These are phyloP conservation scores for Nakazawaea ishiwadae DNA, from an alignment of 805 yeast genomes.

Conservation along the genomic window DNA sequence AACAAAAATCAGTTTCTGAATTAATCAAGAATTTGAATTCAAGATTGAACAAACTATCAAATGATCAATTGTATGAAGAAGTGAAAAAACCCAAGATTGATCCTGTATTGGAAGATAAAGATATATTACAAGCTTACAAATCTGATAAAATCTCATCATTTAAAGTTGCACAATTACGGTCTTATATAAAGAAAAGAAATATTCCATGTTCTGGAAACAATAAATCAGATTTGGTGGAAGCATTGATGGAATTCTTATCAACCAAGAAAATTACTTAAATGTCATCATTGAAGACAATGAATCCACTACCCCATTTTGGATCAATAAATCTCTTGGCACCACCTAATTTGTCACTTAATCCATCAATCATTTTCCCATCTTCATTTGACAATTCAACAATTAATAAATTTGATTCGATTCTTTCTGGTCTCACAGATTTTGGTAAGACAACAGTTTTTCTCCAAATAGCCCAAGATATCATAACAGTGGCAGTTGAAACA, in stretches of 20 bases:
- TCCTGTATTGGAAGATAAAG: conserved; percentile 29
- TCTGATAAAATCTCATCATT: conserved; percentile 28
- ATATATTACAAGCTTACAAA: conserved; percentile 39
- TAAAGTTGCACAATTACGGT: conserved; percentile 37
- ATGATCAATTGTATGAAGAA: conserved; percentile 12
- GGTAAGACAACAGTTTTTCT: conserved; percentile 42
- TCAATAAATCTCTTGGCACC: conserved; percentile 6
- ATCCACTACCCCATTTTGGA: conserved; percentile 5
- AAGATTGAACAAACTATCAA: conserved; percentile 20
- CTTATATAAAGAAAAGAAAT: conserved; percentile 32
- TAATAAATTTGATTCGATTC: conserved; percentile 31
- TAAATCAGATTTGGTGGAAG: conserved; percentile 39
- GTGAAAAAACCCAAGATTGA: conserved; percentile 14
- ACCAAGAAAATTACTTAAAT: conserved; percentile 7
- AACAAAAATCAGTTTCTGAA: conserved; percentile 6
- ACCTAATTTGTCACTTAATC: not conserved
- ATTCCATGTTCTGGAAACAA: conserved; percentile 31
- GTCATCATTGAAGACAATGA: conserved; percentile 2
- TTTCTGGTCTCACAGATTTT: conserved; percentile 26
- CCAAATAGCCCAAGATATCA: conserved; percentile 53
- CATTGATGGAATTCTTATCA: conserved; percentile 30
- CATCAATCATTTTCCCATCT: conserved; percentile 6
- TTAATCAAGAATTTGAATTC: conserved; percentile 17
- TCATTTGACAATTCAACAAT: conserved; percentile 3
- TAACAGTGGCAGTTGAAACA: conserved; percentile 46